Evolutionary conservation across 1,139 yeast species (phyloP), one percentile per base, ranked within the genome.

Genomic region (Candida sp.): DNA sequence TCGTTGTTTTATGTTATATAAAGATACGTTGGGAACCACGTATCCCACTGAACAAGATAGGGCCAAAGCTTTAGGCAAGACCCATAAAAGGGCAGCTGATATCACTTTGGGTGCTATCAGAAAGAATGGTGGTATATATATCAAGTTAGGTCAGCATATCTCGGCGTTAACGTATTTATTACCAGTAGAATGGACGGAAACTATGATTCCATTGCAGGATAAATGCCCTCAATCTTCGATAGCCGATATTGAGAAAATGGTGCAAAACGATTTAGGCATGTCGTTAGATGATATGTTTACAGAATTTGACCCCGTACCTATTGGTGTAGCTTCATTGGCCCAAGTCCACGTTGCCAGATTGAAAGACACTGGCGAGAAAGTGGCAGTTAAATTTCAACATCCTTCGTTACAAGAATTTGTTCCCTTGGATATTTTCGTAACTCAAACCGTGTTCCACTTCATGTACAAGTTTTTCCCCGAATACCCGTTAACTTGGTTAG

Each of bases 321-420:
- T 93, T 36, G 99, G 99, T 1, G 96, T 90, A 11, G 99, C 99
- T 0, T 88, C 97, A 1, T 72, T 93, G 52, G 99, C 99, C 0
- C 99, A 93, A 58, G 99, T 93, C 7, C 99, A 93, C 63, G 69
- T 74, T 36, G 99, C 96, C 0, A 76, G 64, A 1, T 63, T 91
- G 45, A 76, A 70, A 45, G 67, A 63, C 3, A 76, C 72, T 4
- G 90, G 89, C 1, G 78, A 84, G 52, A 79, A 75, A 54, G 98
- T 91, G 1, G 99, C 99, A 0, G 96, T 93, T 22, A 93, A 95
- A 58, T 78, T 93, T 35, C 99, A 93, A 60, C 99, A 93, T 63
- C 99, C 99, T 0, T 77, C 90, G 5, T 70, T 93, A 41, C 78
- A 82, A 42, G 90, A 87, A 54, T 93, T 87, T 67, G 96, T 93